A percentile compares a stretch with the other conserved stretches of the same genome.
Evolutionary conservation across 2,329 filamentous ascomycete species (phyloP).

Genomic region (Nigrograna mackinnonii): DNA sequence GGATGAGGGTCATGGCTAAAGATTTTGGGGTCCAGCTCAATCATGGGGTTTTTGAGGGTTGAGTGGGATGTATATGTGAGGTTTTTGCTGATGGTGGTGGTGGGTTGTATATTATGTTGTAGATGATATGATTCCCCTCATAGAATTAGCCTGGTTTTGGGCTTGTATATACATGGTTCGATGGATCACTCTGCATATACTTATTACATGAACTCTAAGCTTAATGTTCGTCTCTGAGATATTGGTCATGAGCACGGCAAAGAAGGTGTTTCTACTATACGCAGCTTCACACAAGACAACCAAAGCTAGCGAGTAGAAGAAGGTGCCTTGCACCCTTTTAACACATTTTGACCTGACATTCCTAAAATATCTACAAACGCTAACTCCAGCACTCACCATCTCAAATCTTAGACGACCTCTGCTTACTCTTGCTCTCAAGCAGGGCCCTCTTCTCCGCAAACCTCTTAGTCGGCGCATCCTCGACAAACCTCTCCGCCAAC

Average conservation of each 20-base stretch:
- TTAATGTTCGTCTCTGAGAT: too few species aligned
- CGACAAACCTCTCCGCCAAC: slow-evolving; percentile 53
- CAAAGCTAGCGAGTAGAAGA: too few species aligned
- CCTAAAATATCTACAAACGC: too few species aligned
- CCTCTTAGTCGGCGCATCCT: slow-evolving; percentile 49
- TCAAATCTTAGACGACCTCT: slow-evolving; percentile 25
- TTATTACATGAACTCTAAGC: too few species aligned
- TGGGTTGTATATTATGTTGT: background rate
- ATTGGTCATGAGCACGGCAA: too few species aligned
- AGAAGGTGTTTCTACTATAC: too few species aligned
- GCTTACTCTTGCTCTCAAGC: slow-evolving; percentile 38
- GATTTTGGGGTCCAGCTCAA: slow-evolving; percentile 92
- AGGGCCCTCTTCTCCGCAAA: slow-evolving; percentile 47
- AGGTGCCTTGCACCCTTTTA: too few species aligned
- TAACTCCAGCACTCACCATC: background rate
- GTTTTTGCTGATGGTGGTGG: background rate
- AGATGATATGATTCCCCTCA: slow-evolving; percentile 2
- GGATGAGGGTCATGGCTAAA: slow-evolving; percentile 85
- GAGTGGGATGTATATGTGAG: slow-evolving; percentile 41
- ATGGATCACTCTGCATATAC: too few species aligned
- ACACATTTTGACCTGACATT: too few species aligned
- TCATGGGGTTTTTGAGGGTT: slow-evolving; percentile 83
- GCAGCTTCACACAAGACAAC: too few species aligned
- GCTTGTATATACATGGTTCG: too few species aligned
- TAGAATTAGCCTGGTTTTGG: too few species aligned